phyloP scores from a whole-genome alignment of 2,329 filamentous ascomycete genomes.

The Hypoxylon sp. region DNA sequence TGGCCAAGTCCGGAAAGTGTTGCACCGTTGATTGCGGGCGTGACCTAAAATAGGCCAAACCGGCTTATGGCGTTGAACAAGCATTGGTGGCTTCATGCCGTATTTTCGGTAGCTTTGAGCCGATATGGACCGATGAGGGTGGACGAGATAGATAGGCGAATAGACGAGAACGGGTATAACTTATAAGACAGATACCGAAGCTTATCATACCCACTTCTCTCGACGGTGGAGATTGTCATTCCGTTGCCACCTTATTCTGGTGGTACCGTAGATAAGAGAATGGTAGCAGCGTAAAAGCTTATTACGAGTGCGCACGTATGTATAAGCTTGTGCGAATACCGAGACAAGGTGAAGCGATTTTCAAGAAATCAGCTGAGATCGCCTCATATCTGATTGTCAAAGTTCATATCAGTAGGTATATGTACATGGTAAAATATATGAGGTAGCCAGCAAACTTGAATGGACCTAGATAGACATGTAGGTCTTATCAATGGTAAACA shows the following conservation, averaged over 20 bases:
- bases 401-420: not conserved
- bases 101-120: conserved; percentile 24
- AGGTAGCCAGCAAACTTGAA: not conserved
- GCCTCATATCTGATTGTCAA: conserved; percentile 3
- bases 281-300: not conserved
- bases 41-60: conserved; percentile 21
- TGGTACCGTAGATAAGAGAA: conserved; percentile 19
- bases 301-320: not conserved
- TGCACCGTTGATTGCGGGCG: conserved; percentile 15
- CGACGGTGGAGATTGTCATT: conserved; percentile 12
- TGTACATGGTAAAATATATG: not conserved
- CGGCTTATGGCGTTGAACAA: conserved; percentile 24
- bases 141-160: conserved; percentile 8
- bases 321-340: not conserved
- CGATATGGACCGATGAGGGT: conserved; percentile 15
- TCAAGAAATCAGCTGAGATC: conserved; percentile 8
- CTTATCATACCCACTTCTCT: conserved; percentile 32
- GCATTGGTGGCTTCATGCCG: conserved; percentile 25
- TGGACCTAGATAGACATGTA: not conserved
- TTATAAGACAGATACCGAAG: conserved; percentile 14
- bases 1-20: conserved; percentile 22
- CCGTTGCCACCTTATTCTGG: conserved; percentile 8
- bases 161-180: conserved; percentile 1
- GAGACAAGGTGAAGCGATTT: conserved; percentile 1
- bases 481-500: conserved; percentile 8